Evolutionary conservation across 2,329 filamentous ascomycete genomes (phyloP), one percentile per base, ranked within the genome.

Genomic region (Diplodia sapinea): DNA sequence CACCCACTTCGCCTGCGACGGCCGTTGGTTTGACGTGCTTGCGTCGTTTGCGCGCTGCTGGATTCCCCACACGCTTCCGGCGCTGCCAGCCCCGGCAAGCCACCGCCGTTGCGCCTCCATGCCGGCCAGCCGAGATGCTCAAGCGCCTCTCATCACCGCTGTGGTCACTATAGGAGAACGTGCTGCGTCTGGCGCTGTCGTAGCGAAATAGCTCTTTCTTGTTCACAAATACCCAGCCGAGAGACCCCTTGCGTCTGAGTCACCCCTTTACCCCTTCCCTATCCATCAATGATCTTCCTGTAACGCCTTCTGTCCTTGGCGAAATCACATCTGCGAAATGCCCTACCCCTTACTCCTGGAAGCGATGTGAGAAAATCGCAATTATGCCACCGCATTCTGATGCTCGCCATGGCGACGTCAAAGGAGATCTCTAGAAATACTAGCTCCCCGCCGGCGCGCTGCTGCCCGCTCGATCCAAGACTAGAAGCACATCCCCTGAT

Each of bases 371-470:
- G 31, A 62, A 33, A 29, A 36, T 63, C 59, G 11, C 59, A 51
- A 63, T 33, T 33, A 33, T 51, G 59, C 47, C 31, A 63, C 17
- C 4, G 23, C 26, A 31, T 61, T 33, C 26, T 50, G 40, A 51
- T 26, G n/a, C 12, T 38, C 31, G 47, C 31, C 15, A 63, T 51
- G 17, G 11, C 50, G 38, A 61, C 29, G 47, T 51, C 43, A 63
- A 63, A 63, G 47, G 59, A 12, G 59, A 51, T 36, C 15, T 49
- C 59, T 51, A 63, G 52, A 51, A 63, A 51, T 38, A 63, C 50
- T 47, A 26, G n/a, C 23, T 17, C 26, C 26, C 36, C 55, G 36
- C 36, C 36, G 20, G 23, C 23, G 36, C 55, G n/a, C 9, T 40
- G 15, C 15, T 3, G 26, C 31, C 38, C 52, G 17, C 52, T 20